A percentile compares a stretch with the other conserved stretches of the same genome.
Conservation (phyloP, 129 eudicot genomes). For the Arctium minus region DNA sequence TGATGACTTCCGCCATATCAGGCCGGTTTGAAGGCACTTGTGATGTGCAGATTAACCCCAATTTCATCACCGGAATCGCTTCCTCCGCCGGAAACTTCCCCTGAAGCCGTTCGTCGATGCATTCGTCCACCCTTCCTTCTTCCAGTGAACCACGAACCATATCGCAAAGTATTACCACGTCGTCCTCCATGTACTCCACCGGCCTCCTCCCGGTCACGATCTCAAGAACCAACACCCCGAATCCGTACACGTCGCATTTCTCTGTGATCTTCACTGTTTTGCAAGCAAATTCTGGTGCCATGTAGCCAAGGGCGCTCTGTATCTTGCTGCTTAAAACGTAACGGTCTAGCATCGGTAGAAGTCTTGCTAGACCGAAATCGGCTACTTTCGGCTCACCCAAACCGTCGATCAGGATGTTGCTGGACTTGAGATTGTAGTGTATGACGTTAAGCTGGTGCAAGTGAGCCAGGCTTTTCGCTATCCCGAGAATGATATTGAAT, state of each 20-base stretch:
- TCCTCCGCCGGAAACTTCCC: constrained; percentile 84
- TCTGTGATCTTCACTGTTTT: constrained; percentile 81
- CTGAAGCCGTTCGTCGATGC: constrained; percentile 71
- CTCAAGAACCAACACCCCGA: constrained; percentile 85
- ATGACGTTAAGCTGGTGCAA: constrained; percentile 74
- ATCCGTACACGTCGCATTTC: constrained; percentile 90
- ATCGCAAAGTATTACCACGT: constrained; percentile 85
- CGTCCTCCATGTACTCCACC: constrained; percentile 99
- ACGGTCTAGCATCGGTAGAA: constrained; percentile 84
- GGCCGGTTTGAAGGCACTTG: constrained; percentile 98
- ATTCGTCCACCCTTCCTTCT: constrained; percentile 85
- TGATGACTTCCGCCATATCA: constrained; percentile 87
- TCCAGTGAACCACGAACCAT: constrained; percentile 92
- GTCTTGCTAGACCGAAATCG: constrained; percentile 79
- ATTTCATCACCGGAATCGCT: constrained; percentile 75
- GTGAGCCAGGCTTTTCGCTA: constrained; percentile 76
- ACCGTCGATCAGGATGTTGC: constrained; percentile 73
- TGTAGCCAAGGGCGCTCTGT: constrained; percentile 94
- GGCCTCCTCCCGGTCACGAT: constrained; percentile 81
- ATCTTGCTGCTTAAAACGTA: constrained; percentile 86
- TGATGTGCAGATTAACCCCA: constrained; percentile 91
- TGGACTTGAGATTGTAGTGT: constrained; percentile 89
- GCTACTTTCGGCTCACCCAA: constrained; percentile 80
- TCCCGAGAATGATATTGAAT: constrained; percentile 69
- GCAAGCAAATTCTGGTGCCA: constrained; percentile 98